Percentiles rank a stretch among this genome's conserved stretches.
Evolutionary conservation across 768 basidiomycete species (phyloP).

Genomic region (Phlebiopsis flavidoalba): DNA sequence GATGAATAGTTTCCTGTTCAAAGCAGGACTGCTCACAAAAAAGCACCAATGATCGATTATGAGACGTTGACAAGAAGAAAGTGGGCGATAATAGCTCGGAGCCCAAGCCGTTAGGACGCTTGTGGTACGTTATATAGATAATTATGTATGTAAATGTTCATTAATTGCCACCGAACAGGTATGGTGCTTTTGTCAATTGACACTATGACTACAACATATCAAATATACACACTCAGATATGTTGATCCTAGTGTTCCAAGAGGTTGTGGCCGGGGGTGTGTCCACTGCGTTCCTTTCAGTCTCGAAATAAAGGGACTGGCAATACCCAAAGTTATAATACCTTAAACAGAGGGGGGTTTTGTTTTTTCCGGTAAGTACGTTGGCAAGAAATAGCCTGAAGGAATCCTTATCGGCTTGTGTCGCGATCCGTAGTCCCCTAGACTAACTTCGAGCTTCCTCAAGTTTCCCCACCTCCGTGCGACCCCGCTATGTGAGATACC

Average conservation of each 20-base stretch:
- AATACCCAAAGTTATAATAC: too few species aligned
- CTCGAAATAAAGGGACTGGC: too few species aligned
- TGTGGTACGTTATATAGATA: not conserved
- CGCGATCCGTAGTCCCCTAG: not conserved
- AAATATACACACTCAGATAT: too few species aligned
- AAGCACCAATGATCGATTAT: constrained; percentile 66
- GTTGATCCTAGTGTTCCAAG: too few species aligned
- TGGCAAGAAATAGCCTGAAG: too few species aligned
- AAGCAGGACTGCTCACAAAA: constrained; percentile 19
- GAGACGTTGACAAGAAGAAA: constrained; percentile 72
- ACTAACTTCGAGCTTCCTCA: not conserved
- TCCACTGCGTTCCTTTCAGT: too few species aligned
- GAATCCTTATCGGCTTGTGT: not conserved
- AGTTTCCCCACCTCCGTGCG: not conserved
- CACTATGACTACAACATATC: too few species aligned
- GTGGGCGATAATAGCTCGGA: constrained; percentile 62
- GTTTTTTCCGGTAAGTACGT: too few species aligned
- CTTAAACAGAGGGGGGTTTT: too few species aligned
- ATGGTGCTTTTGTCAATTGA: too few species aligned
- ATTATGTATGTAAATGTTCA: too few species aligned
- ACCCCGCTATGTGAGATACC: not conserved
- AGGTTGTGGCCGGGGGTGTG: too few species aligned
- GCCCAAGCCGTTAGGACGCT: not conserved
- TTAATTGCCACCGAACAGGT: not conserved
- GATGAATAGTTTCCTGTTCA: constrained; percentile 16